Base-by-base conservation (phyloP, 2,329 filamentous ascomycete species). In the Laburnicola sp. region DNA sequence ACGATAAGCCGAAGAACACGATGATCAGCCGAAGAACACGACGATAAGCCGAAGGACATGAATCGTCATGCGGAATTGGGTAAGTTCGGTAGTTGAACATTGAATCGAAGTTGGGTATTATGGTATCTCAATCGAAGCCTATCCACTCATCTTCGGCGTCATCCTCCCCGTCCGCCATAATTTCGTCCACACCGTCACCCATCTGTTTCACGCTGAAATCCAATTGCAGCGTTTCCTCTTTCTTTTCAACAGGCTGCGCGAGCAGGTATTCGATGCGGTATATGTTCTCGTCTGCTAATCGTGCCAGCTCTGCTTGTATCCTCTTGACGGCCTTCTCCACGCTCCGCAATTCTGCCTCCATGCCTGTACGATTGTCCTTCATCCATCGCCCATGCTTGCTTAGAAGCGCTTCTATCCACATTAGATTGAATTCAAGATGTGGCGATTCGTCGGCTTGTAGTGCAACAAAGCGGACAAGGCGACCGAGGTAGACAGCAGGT, bases 341-440 rank as follows among this genome's bases (percentile, higher is more conserved):
- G 28, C 91, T 83, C 31, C 94, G 82, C 57, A 97, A 76, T 73
- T 97, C 94, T 2, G 93, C 83, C 32, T 93, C 91, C 30, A 94
- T 85, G 61, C 88, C 86, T 45, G 83, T 87, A 22, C 87, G 81
- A 70, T 93, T 88, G 31, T 92, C 88, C 51, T 90, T 88, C 63
- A 99, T 81, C 80, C 88, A 93, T 22, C 87, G 81, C 30, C 94
- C 94, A 70, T 97, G 93, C 62, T 85, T 86, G 63, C 88, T 87
- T 51, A 97, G 79, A 7, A 86, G 60, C 1, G 89, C 85, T 72
- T 94, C 89, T 65, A 97, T 88, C 94, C 94, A 99, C 6, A 93
- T 77, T 38, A 99, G 77, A 65, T 94, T 96, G 74, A 97, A 95
- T 75, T 99, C 94, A 3, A 99, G 82, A 77, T 97, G 93, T 1